Conservation (phyloP, 805 yeast species). For the Sugiyamaella valdiviana region DNA sequence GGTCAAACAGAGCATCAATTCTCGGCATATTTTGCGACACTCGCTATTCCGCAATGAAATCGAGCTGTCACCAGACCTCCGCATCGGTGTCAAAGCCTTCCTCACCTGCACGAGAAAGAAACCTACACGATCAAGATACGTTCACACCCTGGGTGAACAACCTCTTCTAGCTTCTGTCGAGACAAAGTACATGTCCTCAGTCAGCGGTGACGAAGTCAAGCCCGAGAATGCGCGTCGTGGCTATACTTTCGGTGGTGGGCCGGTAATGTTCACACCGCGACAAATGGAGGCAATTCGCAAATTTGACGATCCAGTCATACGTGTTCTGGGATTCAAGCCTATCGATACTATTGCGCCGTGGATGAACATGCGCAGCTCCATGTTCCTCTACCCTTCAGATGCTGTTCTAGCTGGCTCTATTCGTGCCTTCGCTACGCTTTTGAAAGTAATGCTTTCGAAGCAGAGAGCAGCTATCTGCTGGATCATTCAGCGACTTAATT, state of each 20-base stretch:
- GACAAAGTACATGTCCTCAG: constrained; percentile 35
- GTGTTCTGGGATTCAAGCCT: constrained; percentile 62
- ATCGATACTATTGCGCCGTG: constrained; percentile 38
- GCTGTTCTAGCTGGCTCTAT: constrained; percentile 56
- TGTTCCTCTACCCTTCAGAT: constrained; percentile 64
- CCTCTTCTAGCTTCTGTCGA: constrained; percentile 48
- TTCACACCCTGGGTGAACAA: constrained; percentile 49
- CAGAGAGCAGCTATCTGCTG: constrained; percentile 61
- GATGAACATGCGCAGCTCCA: constrained; percentile 49
- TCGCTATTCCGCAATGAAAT: constrained; percentile 58
- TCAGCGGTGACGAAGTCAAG: constrained; percentile 41
- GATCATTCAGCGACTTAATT: constrained; percentile 52
- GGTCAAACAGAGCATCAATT: constrained; percentile 34
- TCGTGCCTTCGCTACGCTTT: constrained; percentile 61
- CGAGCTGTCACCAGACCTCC: constrained; percentile 47
- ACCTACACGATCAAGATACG: constrained; percentile 42
- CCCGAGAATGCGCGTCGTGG: constrained; percentile 34
- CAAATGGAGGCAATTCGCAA: constrained; percentile 33
- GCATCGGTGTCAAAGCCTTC: constrained; percentile 67
- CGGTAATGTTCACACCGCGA: constrained; percentile 34
- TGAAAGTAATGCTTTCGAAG: constrained; percentile 48
- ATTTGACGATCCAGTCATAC: constrained; percentile 46
- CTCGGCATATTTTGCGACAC: constrained; percentile 57
- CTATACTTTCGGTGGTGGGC: constrained; percentile 38
- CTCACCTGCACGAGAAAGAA: constrained; percentile 53